A percentile compares a stretch with the other conserved stretches of the same genome.
phyloP scores from a whole-genome alignment of 176 grass and related monocot species.

The Cymbopogon citratus region DNA sequence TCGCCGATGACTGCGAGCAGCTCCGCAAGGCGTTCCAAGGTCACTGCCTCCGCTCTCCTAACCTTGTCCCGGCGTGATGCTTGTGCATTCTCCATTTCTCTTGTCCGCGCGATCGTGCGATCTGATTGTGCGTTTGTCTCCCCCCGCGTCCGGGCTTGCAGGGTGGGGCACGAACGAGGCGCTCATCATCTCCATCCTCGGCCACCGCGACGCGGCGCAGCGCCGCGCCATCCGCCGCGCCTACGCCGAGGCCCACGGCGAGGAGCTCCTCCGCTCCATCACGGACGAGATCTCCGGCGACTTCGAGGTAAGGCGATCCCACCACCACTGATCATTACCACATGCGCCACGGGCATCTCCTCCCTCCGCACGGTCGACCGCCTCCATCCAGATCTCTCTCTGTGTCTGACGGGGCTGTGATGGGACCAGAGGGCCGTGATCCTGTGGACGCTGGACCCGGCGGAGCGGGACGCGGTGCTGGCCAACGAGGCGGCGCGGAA shows the following conservation, averaged over 20 bases:
- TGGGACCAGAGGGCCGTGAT: constrained; percentile 61
- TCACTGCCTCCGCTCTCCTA: neutral
- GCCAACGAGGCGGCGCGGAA: constrained; percentile 72
- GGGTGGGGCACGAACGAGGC: constrained; percentile 92
- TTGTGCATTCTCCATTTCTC: neutral
- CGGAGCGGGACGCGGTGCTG: constrained; percentile 82
- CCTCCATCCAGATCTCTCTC: constrained; percentile 3
- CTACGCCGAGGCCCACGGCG: constrained; percentile 61
- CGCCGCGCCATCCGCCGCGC: constrained; percentile 63
- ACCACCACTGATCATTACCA: neutral
- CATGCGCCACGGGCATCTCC: neutral
- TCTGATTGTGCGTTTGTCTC: neutral
- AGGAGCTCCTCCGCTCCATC: constrained; percentile 84
- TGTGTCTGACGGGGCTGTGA: neutral
- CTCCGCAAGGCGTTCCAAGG: constrained; percentile 91
- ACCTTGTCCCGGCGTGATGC: neutral
- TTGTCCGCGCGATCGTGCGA: neutral
- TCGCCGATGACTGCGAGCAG: constrained; percentile 72
- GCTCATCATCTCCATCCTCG: constrained; percentile 89
- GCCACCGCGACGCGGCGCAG: constrained; percentile 72
- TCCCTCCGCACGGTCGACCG: neutral
- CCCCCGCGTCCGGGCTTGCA: neutral
- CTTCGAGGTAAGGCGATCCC: constrained; percentile 69
- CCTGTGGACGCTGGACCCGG: constrained; percentile 77
- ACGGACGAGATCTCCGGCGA: constrained; percentile 82